Base-by-base conservation (phyloP, 768 basidiomycete genomes). In the Lactarius hatsudake region DNA sequence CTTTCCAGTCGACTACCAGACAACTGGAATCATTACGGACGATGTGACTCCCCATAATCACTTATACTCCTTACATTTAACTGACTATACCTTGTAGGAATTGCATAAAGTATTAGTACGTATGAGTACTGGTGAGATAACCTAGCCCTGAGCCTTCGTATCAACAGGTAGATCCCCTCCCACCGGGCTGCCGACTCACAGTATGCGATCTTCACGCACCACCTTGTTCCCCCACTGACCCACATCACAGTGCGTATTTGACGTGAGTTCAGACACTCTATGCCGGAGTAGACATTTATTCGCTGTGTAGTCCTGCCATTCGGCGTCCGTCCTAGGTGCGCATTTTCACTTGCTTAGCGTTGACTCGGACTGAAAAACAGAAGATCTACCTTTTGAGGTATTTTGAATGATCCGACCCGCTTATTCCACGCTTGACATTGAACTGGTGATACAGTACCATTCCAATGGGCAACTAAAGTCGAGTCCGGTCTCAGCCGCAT, bases 131-230 rank as follows among this genome's bases (percentile, higher is more conserved):
- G 34, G 5, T 26, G 9, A 20, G 20, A 59, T 28, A 51, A 38
- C 43, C 10, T 15, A 28, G 13, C 42, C 12, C 53, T 15, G 20
- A 30, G 45, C 36, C 26, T 34, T 62, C 17, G 28, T 40, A 40
- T 56, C 64, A 51, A 42, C 38, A 75, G 75, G 76, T 80, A 1
- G 82, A 84, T 64, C 82, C 87, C 26, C 83, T 98, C 2, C 95
- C 95, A 23, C 73, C 85, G 10, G 94, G 94, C 1, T 97, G 96
- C 75, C 88, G 96, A 54, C 79, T 99, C 59, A 98, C 96, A 7
- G 91, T 90, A 75, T 74, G 90, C 8, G 23, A 40, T n/a, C 1
- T n/a, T 42, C 51, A 1, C 15, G 1, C 26, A 23, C 34, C 9
- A 26, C 18, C 20, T 55, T 48, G 23, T 63, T 17, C 51, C 12